Evolutionary conservation across 257 asterid species (phyloP), one percentile per base, ranked within the genome.

Genomic region (Fraxinus cuspidata): DNA sequence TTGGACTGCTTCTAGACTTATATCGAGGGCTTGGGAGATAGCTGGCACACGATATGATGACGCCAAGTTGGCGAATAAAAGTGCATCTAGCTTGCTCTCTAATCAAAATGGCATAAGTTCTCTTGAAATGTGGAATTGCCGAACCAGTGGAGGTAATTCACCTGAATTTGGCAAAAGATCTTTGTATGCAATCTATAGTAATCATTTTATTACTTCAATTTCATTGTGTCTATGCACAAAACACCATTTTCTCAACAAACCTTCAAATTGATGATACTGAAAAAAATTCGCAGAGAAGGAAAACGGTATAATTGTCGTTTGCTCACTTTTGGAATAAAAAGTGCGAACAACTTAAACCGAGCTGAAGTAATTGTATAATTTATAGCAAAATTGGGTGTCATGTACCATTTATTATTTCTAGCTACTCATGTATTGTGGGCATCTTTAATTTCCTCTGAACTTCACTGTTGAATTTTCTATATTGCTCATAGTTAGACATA

Each of bases 1-100:
- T 37, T 74, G 80, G 35, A 74, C 60, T 73, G 85, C 28, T 31
- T 69, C 40, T 70, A 93, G 98, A 85, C 94, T 92, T 74, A 81
- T 89, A 81, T 86, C 93, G 34, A 86, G 88, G 83, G 96, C 95
- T 76, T 93, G 98, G 98, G 92, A 85, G 86, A 83, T 88, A 79
- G 95, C 96, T 25, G 95, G 97, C 68, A 85, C 83, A 49, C 89
- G 97, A 78, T 90, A 90, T 27, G 90, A 78, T 78, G 91, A 90
- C 77, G 78, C 95, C 72, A 89, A 91, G 82, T 87, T 91, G 80
- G 87, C 81, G 21, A 84, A 83, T 88, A 92, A 86, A 87, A 86
- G 83, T 81, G 87, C 95, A 70, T 89, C 94, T 32, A 75, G 66
- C 71, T 78, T 93, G 84, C 86, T 93, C 1, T 82, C 90, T 44